Evolutionary conservation across 2,329 filamentous ascomycete genomes (phyloP).

Genomic region (Fusarium clavum): DNA sequence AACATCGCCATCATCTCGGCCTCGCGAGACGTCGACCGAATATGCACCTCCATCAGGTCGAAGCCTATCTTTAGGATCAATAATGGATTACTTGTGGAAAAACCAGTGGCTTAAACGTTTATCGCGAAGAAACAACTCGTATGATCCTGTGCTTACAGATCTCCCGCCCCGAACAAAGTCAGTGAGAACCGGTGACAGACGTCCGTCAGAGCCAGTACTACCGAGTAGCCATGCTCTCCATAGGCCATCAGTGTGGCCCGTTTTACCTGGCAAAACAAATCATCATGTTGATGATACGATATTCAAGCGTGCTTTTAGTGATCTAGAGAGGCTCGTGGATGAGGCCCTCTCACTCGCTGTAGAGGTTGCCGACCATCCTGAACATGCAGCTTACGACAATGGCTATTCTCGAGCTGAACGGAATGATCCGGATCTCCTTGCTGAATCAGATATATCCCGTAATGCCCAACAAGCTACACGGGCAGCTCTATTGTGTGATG

Average conservation of each 20-base stretch:
- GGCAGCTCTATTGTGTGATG: slow-evolving; percentile 13
- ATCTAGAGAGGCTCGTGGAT: slow-evolving; percentile 60
- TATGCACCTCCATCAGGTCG: slow-evolving; percentile 28
- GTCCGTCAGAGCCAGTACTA: slow-evolving; percentile 41
- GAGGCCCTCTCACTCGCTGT: slow-evolving; percentile 60
- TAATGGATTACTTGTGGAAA: slow-evolving; percentile 51
- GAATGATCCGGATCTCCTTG: slow-evolving; percentile 10
- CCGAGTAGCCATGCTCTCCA: slow-evolving; percentile 32
- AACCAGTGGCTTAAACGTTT: slow-evolving; percentile 51
- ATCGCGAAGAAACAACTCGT: slow-evolving; percentile 44
- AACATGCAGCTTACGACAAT: slow-evolving; percentile 25
- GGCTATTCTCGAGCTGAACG: slow-evolving; percentile 15
- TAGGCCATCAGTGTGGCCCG: slow-evolving; percentile 30
- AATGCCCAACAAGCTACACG: slow-evolving; percentile 19
- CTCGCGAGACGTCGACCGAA: neutral
- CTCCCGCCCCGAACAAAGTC: slow-evolving; percentile 34
- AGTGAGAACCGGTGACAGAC: slow-evolving; percentile 26
- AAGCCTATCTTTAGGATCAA: slow-evolving; percentile 45
- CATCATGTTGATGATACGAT: slow-evolving; percentile 42
- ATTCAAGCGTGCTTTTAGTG: slow-evolving; percentile 54
- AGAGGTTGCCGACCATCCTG: slow-evolving; percentile 52
- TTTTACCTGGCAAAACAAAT: slow-evolving; percentile 37
- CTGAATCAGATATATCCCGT: slow-evolving; percentile 10
- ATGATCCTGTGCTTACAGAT: slow-evolving; percentile 47
- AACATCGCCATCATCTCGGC: neutral